phyloP scores from a whole-genome alignment of 768 basidiomycete species.

The Serendipita sp. region DNA sequence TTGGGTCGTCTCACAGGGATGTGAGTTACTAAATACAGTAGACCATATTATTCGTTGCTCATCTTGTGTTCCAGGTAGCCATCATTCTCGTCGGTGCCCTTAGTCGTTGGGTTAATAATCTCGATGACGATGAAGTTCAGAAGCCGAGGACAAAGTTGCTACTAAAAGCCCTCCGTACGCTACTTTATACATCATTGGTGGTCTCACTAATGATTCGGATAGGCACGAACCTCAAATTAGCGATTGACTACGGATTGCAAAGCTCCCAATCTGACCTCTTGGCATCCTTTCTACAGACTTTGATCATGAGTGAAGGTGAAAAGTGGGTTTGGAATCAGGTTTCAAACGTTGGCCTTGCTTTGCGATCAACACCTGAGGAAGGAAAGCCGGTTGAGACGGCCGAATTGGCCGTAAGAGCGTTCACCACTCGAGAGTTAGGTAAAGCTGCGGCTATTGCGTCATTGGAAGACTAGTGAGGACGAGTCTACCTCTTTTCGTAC shows the following conservation, averaged over 20 bases:
- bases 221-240: slow-evolving; percentile 78
- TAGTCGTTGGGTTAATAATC: slow-evolving; percentile 78
- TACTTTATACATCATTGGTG: slow-evolving; percentile 2
- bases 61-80: slow-evolving; percentile 55
- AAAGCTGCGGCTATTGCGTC: slow-evolving; percentile 63
- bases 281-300: slow-evolving; percentile 83
- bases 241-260: slow-evolving; percentile 76
- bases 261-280: slow-evolving; percentile 70
- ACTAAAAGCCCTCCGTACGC: slow-evolving; percentile 63
- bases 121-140: slow-evolving; percentile 56
- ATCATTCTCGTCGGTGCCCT: slow-evolving; percentile 80
- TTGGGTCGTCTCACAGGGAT: slow-evolving; percentile 26
- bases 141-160: slow-evolving; percentile 51
- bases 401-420: slow-evolving; percentile 58
- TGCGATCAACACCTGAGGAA: slow-evolving; percentile 41
- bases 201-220: slow-evolving; percentile 5
- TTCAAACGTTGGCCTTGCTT: slow-evolving; percentile 47
- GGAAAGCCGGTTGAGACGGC: slow-evolving; percentile 66
- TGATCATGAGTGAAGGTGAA: slow-evolving; percentile 94
- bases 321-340: slow-evolving; percentile 68
- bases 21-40: background rate
- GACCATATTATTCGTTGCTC: slow-evolving; percentile 35
- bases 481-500: background rate
- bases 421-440: slow-evolving; percentile 73
- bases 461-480: slow-evolving; percentile 74